A percentile compares a stretch with the other conserved stretches of the same genome.
These are phyloP conservation scores for Ceratocystis cacaofunesta DNA, from an alignment of 2,329 filamentous ascomycete genomes.

Conservation along the genomic window DNA sequence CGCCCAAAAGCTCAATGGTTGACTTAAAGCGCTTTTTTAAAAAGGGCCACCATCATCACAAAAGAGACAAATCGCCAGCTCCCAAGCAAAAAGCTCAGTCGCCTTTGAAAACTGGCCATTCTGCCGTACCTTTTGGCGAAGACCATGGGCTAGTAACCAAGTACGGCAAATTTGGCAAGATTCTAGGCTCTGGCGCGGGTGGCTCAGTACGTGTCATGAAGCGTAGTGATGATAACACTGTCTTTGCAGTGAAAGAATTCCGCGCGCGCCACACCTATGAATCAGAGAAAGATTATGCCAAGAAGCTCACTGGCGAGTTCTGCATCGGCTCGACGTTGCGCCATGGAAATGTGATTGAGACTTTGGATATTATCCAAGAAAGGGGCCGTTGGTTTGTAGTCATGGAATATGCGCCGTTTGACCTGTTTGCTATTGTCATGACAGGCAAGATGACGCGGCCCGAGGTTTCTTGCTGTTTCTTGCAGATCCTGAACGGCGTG, in stretches of 20 bases:
- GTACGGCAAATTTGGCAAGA: constrained; percentile 90
- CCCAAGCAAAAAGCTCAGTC: constrained; percentile 49
- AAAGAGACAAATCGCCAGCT: constrained; percentile 46
- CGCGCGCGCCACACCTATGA: constrained; percentile 83
- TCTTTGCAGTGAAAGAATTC: constrained; percentile 97
- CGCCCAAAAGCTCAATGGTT: constrained; percentile 64
- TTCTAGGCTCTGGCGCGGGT: constrained; percentile 83
- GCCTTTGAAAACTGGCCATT: constrained; percentile 36
- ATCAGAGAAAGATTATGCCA: constrained; percentile 86
- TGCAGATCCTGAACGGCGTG: constrained; percentile 89
- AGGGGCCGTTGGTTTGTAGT: constrained; percentile 94
- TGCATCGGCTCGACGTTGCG: constrained; percentile 94
- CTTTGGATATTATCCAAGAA: constrained; percentile 89
- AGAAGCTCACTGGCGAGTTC: constrained; percentile 96
- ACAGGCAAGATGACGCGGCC: constrained; percentile 91
- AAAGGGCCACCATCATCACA: constrained; percentile 48
- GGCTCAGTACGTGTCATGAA: constrained; percentile 92
- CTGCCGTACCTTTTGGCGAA: constrained; percentile 62
- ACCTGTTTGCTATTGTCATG: constrained; percentile 97
- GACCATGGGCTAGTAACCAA: constrained; percentile 82
- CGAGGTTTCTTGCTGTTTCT: constrained; percentile 77
- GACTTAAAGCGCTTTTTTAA: constrained; percentile 96
- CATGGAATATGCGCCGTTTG: constrained; percentile 95
- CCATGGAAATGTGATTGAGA: constrained; percentile 97
- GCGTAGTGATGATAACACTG: constrained; percentile 76